Conservation (phyloP, 495 filamentous ascomycete genomes). For the Neohortaea acidophila region DNA sequence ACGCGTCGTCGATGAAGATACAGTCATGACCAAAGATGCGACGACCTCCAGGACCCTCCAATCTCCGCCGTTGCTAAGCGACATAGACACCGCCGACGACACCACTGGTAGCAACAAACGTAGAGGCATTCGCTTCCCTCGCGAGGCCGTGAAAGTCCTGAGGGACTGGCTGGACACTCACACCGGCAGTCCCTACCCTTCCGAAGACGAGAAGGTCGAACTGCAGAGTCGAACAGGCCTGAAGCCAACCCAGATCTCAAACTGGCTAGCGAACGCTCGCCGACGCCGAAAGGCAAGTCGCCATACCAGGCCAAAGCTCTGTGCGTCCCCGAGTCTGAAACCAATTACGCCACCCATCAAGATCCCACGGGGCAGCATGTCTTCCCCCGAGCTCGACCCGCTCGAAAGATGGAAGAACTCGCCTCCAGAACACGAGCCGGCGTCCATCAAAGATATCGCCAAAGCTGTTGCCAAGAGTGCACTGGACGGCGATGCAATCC, state of each 20-base stretch:
- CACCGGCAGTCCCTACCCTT: slow-evolving; percentile 64
- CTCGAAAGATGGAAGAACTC: slow-evolving; percentile 76
- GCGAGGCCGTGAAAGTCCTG: slow-evolving; percentile 55
- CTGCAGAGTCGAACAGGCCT: slow-evolving; percentile 58
- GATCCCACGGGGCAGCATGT: slow-evolving; percentile 39
- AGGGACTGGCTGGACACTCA: slow-evolving; percentile 67
- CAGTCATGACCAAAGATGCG: too few species aligned
- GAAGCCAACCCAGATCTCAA: slow-evolving; percentile 59
- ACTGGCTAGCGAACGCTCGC: slow-evolving; percentile 78
- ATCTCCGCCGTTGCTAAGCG: too few species aligned
- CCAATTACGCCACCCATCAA: slow-evolving; percentile 39
- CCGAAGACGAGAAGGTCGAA: slow-evolving; percentile 61
- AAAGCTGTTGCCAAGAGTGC: slow-evolving; percentile 49
- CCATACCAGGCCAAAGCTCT: slow-evolving; percentile 27
- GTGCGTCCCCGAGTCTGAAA: slow-evolving; percentile 20
- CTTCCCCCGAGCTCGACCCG: slow-evolving; percentile 52
- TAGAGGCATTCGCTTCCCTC: slow-evolving; percentile 49
- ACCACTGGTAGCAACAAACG: slow-evolving; percentile 27
- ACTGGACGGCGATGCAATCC: slow-evolving; percentile 8
- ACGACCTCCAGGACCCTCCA: too few species aligned
- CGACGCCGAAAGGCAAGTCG: slow-evolving; percentile 35
- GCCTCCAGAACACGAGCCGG: slow-evolving; percentile 76
- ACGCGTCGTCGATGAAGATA: slow-evolving; percentile 36
- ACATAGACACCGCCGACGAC: slow-evolving; percentile 24
- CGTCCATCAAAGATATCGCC: slow-evolving; percentile 62